Base-by-base conservation (phyloP, 495 filamentous ascomycete genomes). In the Xylaria palmicola region DNA sequence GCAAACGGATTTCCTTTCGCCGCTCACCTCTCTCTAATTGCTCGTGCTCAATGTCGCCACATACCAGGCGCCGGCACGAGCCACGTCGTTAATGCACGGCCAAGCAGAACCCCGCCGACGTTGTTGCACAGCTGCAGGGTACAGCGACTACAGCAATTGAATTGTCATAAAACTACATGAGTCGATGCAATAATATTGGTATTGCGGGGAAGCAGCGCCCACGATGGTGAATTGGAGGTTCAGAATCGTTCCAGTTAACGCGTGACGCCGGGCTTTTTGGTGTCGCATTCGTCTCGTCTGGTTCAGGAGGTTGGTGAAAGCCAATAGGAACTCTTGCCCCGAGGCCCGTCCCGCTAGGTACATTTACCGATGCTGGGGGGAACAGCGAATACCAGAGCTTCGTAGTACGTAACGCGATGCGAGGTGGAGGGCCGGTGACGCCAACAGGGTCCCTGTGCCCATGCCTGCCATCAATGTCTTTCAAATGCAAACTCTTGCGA, bases 381-480 rank as follows among this genome's bases (percentile, higher is more conserved):
- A 47, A 37, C 27, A 61, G 62, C 59, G 60, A 65, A 69, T 69
- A 53, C 68, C 29, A 65, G 57, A 48, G 47, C 30, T 65, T 65
- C 37, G 20, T 55, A 60, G 55, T 69, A 72, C 66, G 69, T 72
- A 67, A 72, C 41, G 39, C 61, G 29, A 34, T 48, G 45, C 34
- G 34, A 37, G 59, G 26, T 59, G 15, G 50, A 27, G 26, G 10
- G 29, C 36, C 36, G 50, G 22, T 54, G 36, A 41, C 50, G n/a
- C 50, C 34, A 53, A 53, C n/a, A n/a, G 20, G 49, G 49, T 26
- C 50, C 34, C 49, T 36, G n/a, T 51, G 22, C 48, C 30, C 4
- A 12, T 52, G 22, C 48, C 48, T 30, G 10, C 20, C 34, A 19
- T 4, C 5, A 22, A 49, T 22, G 37, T 27, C 53, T 39, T 15